These are phyloP conservation scores for Paracoccidioides brasiliensis DNA, from an alignment of 2,329 filamentous ascomycete species.

Conservation along the genomic window DNA sequence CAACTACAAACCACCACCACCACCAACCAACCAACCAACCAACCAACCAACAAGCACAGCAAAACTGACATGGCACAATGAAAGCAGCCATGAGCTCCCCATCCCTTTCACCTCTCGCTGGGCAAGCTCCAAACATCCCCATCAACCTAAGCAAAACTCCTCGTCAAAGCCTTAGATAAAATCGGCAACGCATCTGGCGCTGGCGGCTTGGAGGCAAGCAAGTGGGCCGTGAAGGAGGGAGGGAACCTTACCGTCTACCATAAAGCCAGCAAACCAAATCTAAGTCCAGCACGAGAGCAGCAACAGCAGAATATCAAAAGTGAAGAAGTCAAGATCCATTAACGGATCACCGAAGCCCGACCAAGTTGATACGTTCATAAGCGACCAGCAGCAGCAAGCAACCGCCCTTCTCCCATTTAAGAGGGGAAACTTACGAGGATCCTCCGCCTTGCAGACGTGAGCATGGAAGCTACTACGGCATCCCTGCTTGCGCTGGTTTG, in stretches of 20 bases:
- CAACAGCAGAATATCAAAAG: not conserved
- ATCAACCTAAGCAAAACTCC: not conserved
- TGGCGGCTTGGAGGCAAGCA: constrained; percentile 8
- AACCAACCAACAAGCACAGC: not conserved
- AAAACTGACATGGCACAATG: not conserved
- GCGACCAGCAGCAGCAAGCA: too few relatives aligned
- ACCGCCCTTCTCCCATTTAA: constrained; percentile 13
- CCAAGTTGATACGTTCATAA: too few relatives aligned
- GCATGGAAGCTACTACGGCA: constrained; percentile 27
- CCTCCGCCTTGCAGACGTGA: constrained; percentile 31
- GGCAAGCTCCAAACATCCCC: not conserved
- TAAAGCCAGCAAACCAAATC: not conserved
- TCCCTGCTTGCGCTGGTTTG: constrained; percentile 30
- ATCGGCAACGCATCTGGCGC: constrained; percentile 3
- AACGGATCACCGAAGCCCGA: too few relatives aligned
- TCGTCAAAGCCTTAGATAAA: constrained; percentile 8
- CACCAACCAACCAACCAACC: not conserved
- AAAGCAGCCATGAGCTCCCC: not conserved
- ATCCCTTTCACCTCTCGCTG: not conserved
- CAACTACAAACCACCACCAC: not conserved
- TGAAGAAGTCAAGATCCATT: too few relatives aligned
- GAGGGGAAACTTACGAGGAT: constrained; percentile 33
- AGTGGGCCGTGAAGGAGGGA: constrained; percentile 5
- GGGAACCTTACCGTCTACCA: not conserved
- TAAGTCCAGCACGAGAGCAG: not conserved